Evolutionary conservation across 2,329 filamentous ascomycete genomes (phyloP), one percentile per base, ranked within the genome.

Genomic region (Cladosporium velox): DNA sequence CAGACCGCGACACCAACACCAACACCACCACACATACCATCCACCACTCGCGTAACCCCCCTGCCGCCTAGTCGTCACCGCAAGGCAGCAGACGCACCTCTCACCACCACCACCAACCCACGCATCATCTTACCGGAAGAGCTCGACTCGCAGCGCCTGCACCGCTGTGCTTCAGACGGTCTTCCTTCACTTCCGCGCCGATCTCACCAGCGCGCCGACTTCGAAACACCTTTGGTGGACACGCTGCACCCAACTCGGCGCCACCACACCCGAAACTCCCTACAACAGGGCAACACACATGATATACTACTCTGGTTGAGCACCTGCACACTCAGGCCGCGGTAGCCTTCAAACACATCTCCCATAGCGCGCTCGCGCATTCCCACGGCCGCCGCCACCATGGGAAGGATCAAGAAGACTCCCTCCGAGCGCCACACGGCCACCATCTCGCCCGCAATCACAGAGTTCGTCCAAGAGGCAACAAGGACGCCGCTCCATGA

Each of bases 391-490:
- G 51, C 59, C 64, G 59, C 59, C 65, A 62, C 35, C 26, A 84
- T 84, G 82, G 79, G 78, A 78, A 84, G 82, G 81, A 85, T 86
- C 75, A 84, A 83, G 78, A 85, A 85, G 78, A 79, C 81, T 71
- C 81, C 83, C 72, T 83, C 81, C 59, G 79, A 83, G 73, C 79
- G 82, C 73, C 84, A 86, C 78, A 82, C 83, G 72, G 81, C 82
- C 57, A 85, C 83, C 69, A 76, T 84, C 92, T 97, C 95, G 78
- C 90, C 92, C 71, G 96, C 91, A 84, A 86, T 98, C 70, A 87
- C 90, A 78, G 85, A 90, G 64, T 98, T 93, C 76, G 90, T 97
- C 74, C 83, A 89, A 73, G 84, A 85, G 71, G 88, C 91, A 59
- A 88, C 88, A 71, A 85, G 85, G 66, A 84, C 86, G 70, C 87